Evolutionary conservation across 2,329 filamentous ascomycete species (phyloP).

Genomic region (Colletotrichum zoysiae): DNA sequence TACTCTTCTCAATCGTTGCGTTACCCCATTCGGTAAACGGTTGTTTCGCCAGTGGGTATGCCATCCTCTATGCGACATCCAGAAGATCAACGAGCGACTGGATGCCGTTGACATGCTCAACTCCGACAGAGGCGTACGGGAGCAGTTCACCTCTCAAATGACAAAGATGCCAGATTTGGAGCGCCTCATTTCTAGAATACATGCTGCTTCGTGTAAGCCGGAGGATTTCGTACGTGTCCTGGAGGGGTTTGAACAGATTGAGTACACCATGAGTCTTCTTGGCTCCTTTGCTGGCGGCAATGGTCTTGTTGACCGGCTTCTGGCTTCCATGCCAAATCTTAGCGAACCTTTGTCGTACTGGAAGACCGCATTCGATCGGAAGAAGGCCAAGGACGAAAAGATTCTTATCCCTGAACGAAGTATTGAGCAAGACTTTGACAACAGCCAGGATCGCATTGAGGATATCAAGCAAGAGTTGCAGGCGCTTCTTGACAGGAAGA

Average conservation of each 20-base stretch:
- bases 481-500: slow-evolving; percentile 76
- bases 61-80: slow-evolving; percentile 88
- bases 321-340: slow-evolving; percentile 88
- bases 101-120: slow-evolving; percentile 96
- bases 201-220: slow-evolving; percentile 89
- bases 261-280: slow-evolving; percentile 89
- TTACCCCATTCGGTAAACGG: slow-evolving; percentile 96
- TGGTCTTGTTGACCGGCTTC: slow-evolving; percentile 85
- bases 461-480: slow-evolving; percentile 80
- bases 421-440: slow-evolving; percentile 92
- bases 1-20: slow-evolving; percentile 89
- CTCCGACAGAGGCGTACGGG: slow-evolving; percentile 81
- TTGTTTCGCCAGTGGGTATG: slow-evolving; percentile 98
- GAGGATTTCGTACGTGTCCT: slow-evolving; percentile 95
- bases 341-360: slow-evolving; percentile 81
- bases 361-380: slow-evolving; percentile 91
- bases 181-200: slow-evolving; percentile 91
- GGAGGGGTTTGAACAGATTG: slow-evolving; percentile 97
- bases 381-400: slow-evolving; percentile 81
- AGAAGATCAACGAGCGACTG: slow-evolving; percentile 90
- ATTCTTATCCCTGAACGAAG: slow-evolving; percentile 87
- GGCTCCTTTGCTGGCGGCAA: slow-evolving; percentile 80
- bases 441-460: slow-evolving; percentile 81
- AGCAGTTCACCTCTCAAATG: slow-evolving; percentile 89
- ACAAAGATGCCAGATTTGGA: slow-evolving; percentile 95